phyloP scores from a whole-genome alignment of 345 rosid species.

The Hevea brasiliensis region DNA sequence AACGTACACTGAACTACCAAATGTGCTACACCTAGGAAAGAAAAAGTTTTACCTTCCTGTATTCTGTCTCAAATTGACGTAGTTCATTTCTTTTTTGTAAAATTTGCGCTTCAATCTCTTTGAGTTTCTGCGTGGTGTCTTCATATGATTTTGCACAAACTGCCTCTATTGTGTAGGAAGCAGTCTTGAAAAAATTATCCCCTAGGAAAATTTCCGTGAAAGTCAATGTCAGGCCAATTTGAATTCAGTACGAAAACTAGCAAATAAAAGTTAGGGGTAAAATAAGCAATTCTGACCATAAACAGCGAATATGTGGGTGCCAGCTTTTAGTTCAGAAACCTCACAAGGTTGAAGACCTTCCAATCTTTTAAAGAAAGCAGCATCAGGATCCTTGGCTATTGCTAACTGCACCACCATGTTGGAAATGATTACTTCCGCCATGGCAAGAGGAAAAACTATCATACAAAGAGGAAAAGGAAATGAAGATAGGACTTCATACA shows the following conservation, averaged over 20 bases:
- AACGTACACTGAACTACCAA: neutral
- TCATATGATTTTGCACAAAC: slow-evolving; percentile 87
- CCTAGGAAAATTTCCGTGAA: slow-evolving; percentile 51
- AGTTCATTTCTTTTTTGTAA: slow-evolving; percentile 85
- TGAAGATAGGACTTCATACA: slow-evolving; percentile 42
- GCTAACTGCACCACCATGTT: slow-evolving; percentile 61
- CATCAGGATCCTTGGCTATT: slow-evolving; percentile 96
- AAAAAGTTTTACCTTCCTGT: slow-evolving; percentile 64
- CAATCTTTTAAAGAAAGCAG: slow-evolving; percentile 92
- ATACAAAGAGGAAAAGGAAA: slow-evolving; percentile 6
- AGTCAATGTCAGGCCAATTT: slow-evolving; percentile 13
- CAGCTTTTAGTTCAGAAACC: slow-evolving; percentile 89
- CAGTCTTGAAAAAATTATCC: slow-evolving; percentile 96
- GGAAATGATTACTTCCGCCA: slow-evolving; percentile 12
- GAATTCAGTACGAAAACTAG: neutral
- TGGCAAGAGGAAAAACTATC: slow-evolving; percentile 3
- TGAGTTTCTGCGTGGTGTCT: slow-evolving; percentile 71
- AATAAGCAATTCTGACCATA: slow-evolving; percentile 58
- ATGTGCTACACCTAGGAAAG: neutral
- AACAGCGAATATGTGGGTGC: slow-evolving; percentile 97
- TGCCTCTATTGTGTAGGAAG: slow-evolving; percentile 89
- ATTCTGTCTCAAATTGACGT: slow-evolving; percentile 93
- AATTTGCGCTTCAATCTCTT: slow-evolving; percentile 86
- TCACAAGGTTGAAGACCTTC: slow-evolving; percentile 99
- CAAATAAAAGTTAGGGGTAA: slow-evolving; percentile 12